Percentiles rank a stretch among this genome's conserved stretches.
Conservation (phyloP, 192 early-diverging fungal genomes). For the Coemansia sp. region DNA sequence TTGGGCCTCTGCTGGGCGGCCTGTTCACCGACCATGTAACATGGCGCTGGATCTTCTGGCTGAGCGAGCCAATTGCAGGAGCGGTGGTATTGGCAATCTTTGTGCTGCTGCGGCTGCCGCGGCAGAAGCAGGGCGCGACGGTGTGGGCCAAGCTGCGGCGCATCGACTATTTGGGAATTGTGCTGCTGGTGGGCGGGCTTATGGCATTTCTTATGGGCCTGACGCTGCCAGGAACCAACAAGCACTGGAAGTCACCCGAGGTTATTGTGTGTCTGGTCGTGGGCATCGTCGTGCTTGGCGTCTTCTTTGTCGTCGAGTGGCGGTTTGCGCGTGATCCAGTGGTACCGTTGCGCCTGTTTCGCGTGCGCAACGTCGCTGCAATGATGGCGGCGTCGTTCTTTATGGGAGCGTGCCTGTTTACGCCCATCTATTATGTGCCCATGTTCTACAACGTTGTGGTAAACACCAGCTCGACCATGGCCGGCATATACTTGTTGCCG, state of each 20-base stretch:
- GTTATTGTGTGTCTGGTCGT: conserved; percentile 61
- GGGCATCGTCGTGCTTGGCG: conserved; percentile 50
- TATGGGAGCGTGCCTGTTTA: conserved; percentile 63
- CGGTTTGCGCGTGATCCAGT: conserved; percentile 63
- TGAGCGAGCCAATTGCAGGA: conserved; percentile 56
- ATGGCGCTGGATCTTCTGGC: conserved; percentile 66
- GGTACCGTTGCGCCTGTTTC: conserved; percentile 64
- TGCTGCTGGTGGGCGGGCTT: conserved; percentile 60
- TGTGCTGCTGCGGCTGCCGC: conserved; percentile 42
- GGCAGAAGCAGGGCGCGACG: conserved; percentile 1
- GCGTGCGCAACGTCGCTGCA: conserved; percentile 57
- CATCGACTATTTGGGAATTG: conserved; percentile 69
- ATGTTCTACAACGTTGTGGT: conserved; percentile 66
- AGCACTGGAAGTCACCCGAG: conserved; percentile 63
- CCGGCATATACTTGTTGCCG: conserved; percentile 60
- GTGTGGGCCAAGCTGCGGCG: conserved; percentile 55
- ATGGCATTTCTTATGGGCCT: conserved; percentile 66
- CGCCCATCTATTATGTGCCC: conserved; percentile 65
- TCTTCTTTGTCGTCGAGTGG: conserved; percentile 57
- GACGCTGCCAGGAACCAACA: conserved; percentile 68
- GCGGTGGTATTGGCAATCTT: conserved; percentile 52
- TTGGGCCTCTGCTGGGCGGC: conserved; percentile 64
- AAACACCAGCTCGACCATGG: conserved; percentile 58
- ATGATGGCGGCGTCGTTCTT: conserved; percentile 58
- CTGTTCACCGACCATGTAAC: conserved; percentile 57